These are phyloP conservation scores for Xylaria nigripes DNA, from an alignment of 495 filamentous ascomycete genomes.

Conservation along the genomic window DNA sequence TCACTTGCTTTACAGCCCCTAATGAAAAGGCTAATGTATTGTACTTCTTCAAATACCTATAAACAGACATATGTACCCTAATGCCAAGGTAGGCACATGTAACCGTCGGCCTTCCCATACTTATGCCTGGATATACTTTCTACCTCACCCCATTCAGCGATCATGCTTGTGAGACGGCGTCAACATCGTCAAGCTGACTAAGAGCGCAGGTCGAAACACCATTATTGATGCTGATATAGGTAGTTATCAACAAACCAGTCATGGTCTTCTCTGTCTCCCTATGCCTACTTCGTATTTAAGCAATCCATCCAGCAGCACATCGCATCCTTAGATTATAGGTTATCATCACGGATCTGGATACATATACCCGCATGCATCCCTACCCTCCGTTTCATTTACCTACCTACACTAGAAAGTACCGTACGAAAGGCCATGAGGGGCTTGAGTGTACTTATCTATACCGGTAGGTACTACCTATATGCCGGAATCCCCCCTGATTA, in stretches of 20 bases:
- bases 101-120: background rate
- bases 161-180: background rate
- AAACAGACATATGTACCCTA: background rate
- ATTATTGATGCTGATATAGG: background rate
- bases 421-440: background rate
- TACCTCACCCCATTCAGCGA: background rate
- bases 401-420: background rate
- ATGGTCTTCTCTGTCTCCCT: background rate
- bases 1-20: constrained; percentile 2
- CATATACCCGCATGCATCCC: background rate
- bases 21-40: background rate
- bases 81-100: background rate
- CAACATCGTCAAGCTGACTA: background rate
- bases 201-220: background rate
- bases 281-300: background rate
- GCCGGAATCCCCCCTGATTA: background rate
- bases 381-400: background rate
- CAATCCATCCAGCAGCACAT: background rate
- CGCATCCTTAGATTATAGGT: background rate
- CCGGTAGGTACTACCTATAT: constrained; percentile 3
- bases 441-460: no score
- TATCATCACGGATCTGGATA: background rate
- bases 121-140: background rate
- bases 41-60: background rate
- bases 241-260: background rate